Evolutionary conservation across 176 grass and related monocot genomes (phyloP), one percentile per base, ranked within the genome.

Genomic region (Typha latifolia): DNA sequence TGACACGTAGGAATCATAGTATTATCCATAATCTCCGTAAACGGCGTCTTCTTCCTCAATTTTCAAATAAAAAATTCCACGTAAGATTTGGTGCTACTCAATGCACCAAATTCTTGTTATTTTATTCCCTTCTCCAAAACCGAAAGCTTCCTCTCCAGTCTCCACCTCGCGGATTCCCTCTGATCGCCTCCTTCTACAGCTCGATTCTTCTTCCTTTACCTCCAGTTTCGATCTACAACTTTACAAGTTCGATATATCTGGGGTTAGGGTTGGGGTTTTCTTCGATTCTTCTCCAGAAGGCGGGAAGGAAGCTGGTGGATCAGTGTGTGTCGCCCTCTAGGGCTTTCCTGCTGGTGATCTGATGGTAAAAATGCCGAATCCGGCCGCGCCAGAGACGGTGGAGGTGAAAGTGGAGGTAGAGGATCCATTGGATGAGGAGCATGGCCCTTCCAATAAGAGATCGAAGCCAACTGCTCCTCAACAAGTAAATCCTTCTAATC

Each of bases 291-390:
- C 52, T 19, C 16, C 52, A 15, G 2, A 15, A 9, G 19, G 15
- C 10, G 16, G 52, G 52, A 57, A 57, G n/a, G 52, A 15, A 20
- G 16, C 52, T 5, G 16, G 52, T 57, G 16, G 52, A 15, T n/a
- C 16, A 3, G 12, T 53, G 15, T 0, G 13, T 12, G 12, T 53
- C 5, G 11, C 16, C 51, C 12, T 53, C 51, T 5, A 15, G 15
- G n/a, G 15, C 52, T 10, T 21, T 2, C 16, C 20, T 57, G 5
- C 52, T 57, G 10, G 52, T 15, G 16, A 18, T 21, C 16, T 9
- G 52, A 84, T 84, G 82, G 82, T 84, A 48, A 49, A 74, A 49
- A 69, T 79, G 57, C 66, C 82, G 49, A 74, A 57, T 67, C 48
- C 64, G n/a, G 2, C 52, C 15, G 52, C 3, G 6, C 16, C 52